Evolutionary conservation across 371 early-diverging fungal species (phyloP).

Genomic region (Apophysomyces elegans): DNA sequence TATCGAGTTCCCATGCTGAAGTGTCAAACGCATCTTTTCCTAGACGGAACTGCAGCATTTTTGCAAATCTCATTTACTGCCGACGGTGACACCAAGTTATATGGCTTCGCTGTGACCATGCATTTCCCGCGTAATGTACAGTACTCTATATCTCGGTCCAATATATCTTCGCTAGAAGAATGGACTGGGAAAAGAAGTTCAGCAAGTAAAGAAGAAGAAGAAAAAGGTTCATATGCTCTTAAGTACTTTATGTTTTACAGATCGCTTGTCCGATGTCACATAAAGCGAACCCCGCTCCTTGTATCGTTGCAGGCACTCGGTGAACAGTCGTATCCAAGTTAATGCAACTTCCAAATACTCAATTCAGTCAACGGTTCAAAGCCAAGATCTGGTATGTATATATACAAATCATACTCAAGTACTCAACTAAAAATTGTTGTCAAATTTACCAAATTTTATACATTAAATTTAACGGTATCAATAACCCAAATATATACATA

Average conservation of each 20-base stretch:
- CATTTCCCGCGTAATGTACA: no score
- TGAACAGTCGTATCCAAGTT: no score
- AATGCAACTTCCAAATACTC: no score
- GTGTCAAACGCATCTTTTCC: not conserved
- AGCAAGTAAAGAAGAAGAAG: not conserved
- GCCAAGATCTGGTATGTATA: no score
- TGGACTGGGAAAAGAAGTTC: not conserved
- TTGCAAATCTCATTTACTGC: not conserved
- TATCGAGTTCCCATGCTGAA: not conserved
- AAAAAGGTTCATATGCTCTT: not conserved
- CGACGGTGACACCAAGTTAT: not conserved
- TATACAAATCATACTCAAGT: no score
- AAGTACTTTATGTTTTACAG: no score
- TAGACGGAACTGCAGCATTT: constrained; percentile 8
- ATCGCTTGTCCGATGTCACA: no score
- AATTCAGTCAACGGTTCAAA: no score
- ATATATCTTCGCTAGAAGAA: not conserved
- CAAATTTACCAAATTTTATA: not conserved
- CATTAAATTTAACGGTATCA: constrained; percentile 1
- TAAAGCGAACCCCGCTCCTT: no score
- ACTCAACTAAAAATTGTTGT: not conserved
- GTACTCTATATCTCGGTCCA: no score
- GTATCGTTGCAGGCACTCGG: no score
- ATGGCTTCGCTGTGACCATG: constrained; percentile 1
- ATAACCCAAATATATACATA: constrained; percentile 6